phyloP scores from a whole-genome alignment of 257 asterid species.

The Ballota nigra region DNA sequence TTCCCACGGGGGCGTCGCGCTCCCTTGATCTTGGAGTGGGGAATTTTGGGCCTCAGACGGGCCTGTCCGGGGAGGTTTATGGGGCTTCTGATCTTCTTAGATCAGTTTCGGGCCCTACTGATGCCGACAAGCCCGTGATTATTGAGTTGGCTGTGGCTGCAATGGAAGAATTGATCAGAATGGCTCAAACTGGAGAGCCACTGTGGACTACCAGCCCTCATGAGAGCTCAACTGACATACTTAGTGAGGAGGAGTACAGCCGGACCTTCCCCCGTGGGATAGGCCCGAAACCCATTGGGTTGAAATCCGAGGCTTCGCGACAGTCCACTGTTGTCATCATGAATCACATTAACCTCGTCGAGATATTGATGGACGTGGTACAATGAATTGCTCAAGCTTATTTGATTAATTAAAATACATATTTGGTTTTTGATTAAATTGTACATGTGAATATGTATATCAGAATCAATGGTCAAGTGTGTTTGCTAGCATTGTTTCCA shows the following conservation, averaged over 20 bases:
- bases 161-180: slow-evolving; percentile 68
- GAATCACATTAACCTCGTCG: slow-evolving; percentile 80
- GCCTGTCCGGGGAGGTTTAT: slow-evolving; percentile 46
- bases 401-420: no score
- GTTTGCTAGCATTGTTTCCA: slow-evolving; percentile 79
- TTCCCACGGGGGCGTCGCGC: slow-evolving; percentile 41
- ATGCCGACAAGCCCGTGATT: slow-evolving; percentile 65
- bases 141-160: slow-evolving; percentile 80
- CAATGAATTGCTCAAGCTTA: neutral
- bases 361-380: slow-evolving; percentile 96
- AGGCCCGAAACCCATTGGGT: slow-evolving; percentile 80
- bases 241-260: slow-evolving; percentile 72
- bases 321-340: slow-evolving; percentile 89
- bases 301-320: slow-evolving; percentile 84
- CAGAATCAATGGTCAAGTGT: slow-evolving; percentile 91
- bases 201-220: slow-evolving; percentile 48
- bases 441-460: neutral
- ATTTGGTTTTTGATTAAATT: no score
- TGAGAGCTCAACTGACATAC: slow-evolving; percentile 32
- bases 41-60: slow-evolving; percentile 43
- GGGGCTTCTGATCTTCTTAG: slow-evolving; percentile 55
- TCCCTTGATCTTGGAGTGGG: slow-evolving; percentile 61
- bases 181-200: slow-evolving; percentile 68
- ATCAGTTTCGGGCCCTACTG: slow-evolving; percentile 58
- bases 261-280: slow-evolving; percentile 85